A percentile compares a stretch with the other conserved stretches of the same genome.
Evolutionary conservation across 306 rosid genomes (phyloP).

Genomic region (Bauhinia variegata): DNA sequence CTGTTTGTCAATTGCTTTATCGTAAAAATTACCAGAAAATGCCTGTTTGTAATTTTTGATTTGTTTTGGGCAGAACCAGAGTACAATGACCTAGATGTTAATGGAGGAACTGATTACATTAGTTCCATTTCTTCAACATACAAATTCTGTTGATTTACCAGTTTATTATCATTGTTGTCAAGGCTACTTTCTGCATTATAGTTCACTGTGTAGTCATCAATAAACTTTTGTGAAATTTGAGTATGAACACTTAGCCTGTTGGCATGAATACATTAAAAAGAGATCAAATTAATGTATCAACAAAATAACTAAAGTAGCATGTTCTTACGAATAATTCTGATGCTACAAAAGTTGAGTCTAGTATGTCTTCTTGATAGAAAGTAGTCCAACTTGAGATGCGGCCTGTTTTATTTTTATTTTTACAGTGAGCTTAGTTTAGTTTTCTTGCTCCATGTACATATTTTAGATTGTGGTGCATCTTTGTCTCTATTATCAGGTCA

Average conservation of each 20-base stretch:
- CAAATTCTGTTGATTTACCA: not conserved
- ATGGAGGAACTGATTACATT: slow-evolving; percentile 1
- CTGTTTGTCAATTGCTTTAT: not conserved
- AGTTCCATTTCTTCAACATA: not conserved
- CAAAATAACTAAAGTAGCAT: not conserved
- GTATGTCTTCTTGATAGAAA: not conserved
- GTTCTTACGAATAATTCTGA: not conserved
- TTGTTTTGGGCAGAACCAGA: not conserved
- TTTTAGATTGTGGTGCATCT: slow-evolving; percentile 20
- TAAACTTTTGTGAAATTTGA: not conserved
- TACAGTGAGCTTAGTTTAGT: not conserved
- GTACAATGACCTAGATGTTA: slow-evolving; percentile 3
- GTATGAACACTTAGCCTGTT: not conserved
- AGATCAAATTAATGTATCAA: not conserved
- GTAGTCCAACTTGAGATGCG: slow-evolving; percentile 1
- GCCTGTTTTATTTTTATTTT: not conserved
- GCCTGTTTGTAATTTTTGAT: not conserved
- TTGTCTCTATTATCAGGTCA: slow-evolving; percentile 59
- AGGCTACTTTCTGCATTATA: not conserved
- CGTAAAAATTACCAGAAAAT: not conserved
- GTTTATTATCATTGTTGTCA: not conserved
- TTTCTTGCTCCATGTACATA: not conserved
- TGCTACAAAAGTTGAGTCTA: not conserved
- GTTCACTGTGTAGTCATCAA: not conserved
- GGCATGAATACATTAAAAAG: not conserved